Conservation (phyloP, 306 rosid genomes). For the Cucumis cinereus region DNA sequence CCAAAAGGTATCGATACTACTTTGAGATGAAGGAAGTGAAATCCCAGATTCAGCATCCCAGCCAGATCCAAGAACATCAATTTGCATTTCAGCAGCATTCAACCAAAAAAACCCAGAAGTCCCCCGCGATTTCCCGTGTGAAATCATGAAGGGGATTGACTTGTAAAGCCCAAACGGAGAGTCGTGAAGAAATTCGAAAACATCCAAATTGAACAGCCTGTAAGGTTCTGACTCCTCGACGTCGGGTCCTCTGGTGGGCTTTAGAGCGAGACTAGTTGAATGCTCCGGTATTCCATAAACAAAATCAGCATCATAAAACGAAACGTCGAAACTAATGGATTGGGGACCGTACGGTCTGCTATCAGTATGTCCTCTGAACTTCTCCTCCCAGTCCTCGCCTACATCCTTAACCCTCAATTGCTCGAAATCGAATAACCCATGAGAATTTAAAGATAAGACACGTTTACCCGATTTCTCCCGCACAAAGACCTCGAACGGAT, state of each 20-base stretch:
- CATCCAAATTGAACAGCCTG: constrained; percentile 76
- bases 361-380: constrained; percentile 57
- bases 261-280: constrained; percentile 59
- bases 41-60: constrained; percentile 75
- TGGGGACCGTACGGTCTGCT: constrained; percentile 78
- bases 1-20: constrained; percentile 75
- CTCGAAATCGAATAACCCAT: constrained; percentile 84
- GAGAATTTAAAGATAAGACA: constrained; percentile 62
- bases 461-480: constrained; percentile 50
- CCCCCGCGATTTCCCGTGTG: constrained; percentile 66
- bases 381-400: constrained; percentile 78
- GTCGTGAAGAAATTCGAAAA: constrained; percentile 70
- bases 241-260: constrained; percentile 77
- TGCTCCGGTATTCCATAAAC: constrained; percentile 93
- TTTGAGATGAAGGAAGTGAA: constrained; percentile 48
- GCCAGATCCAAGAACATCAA: constrained; percentile 73
- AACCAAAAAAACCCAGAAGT: constrained; percentile 84
- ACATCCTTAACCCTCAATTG: constrained; percentile 45
- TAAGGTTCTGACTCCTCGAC: constrained; percentile 81
- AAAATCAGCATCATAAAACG: constrained; percentile 64
- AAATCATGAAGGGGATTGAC: constrained; percentile 82
- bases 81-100: constrained; percentile 97
- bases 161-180: constrained; percentile 89
- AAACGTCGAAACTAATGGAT: constrained; percentile 81
- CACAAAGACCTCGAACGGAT: constrained; percentile 78